phyloP scores from a whole-genome alignment of 352 stramenopile species.

The Phytophthora sp. region DNA sequence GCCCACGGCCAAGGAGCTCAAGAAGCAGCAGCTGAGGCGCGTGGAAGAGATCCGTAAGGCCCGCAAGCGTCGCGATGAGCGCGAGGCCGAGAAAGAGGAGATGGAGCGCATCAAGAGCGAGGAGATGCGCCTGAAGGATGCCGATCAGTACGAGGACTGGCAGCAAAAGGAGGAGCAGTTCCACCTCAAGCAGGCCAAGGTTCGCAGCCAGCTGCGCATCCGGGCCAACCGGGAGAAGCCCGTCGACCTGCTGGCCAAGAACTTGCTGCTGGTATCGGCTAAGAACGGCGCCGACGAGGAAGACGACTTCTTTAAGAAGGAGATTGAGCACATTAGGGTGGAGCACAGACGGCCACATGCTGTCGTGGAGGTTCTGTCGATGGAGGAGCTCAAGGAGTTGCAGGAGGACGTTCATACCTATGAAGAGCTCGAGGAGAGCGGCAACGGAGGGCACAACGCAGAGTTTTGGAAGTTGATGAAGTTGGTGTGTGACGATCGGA shows the following conservation, averaged over 20 bases:
- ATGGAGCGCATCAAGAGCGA: constrained; percentile 96
- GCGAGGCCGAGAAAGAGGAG: constrained; percentile 93
- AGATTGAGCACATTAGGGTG: constrained; percentile 70
- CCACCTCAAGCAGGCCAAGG: constrained; percentile 93
- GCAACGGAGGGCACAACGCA: constrained; percentile 54
- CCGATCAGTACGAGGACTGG: constrained; percentile 98
- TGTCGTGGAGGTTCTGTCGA: constrained; percentile 81
- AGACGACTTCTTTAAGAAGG: constrained; percentile 39
- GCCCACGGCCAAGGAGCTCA: constrained; percentile 60
- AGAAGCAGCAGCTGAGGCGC: constrained; percentile 77
- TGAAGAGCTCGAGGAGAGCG: constrained; percentile 86
- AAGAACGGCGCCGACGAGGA: constrained; percentile 57
- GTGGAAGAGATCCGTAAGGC: constrained; percentile 98
- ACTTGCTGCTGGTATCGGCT: constrained; percentile 95
- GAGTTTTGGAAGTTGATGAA: constrained; percentile 90
- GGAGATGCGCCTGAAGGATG: constrained; percentile 94
- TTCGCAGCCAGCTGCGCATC: constrained; percentile 90
- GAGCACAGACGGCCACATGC: constrained; percentile 73
- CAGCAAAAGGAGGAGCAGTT: constrained; percentile 98
- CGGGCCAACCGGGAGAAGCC: constrained; percentile 94
- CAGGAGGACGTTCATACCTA: constrained; percentile 91
- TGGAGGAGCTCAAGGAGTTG: constrained; percentile 86
- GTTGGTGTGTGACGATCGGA: constrained; percentile 80
- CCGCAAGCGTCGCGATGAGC: constrained; percentile 84
- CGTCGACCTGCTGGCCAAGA: constrained; percentile 98